phyloP scores from a whole-genome alignment of 306 rosid species.

The Dalbergia cochinchinensis region DNA sequence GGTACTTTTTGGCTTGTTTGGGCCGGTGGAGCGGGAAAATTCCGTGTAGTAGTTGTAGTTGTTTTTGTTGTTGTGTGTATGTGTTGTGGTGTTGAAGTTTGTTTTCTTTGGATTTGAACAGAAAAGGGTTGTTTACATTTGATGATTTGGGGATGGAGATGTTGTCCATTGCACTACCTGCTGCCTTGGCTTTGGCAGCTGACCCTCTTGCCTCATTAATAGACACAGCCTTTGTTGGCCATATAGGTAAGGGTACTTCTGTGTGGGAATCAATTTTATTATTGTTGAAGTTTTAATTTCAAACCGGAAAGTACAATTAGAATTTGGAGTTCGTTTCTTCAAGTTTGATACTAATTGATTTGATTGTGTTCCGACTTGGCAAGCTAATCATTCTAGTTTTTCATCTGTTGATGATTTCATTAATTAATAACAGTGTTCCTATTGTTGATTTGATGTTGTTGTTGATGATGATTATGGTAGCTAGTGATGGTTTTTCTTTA shows the following conservation, averaged over 20 bases:
- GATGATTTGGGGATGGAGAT: neutral
- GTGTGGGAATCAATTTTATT: neutral
- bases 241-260: neutral
- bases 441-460: no score
- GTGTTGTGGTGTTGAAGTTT: neutral
- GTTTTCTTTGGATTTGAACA: neutral
- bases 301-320: neutral
- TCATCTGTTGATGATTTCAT: neutral
- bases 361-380: neutral
- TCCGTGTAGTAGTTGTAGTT: neutral
- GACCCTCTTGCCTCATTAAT: neutral
- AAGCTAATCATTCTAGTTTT: neutral
- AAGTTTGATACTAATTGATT: neutral
- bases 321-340: neutral
- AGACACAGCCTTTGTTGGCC: slow-evolving; percentile 3
- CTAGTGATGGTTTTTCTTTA: no score
- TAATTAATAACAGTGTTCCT: no score
- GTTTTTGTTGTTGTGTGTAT: neutral
- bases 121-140: neutral
- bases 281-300: neutral
- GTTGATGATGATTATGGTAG: no score
- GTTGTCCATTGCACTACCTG: neutral
- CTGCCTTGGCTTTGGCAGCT: slow-evolving; percentile 6
- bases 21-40: neutral
- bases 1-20: neutral